Evolutionary conservation across 2,329 filamentous ascomycete genomes (phyloP).

Genomic region (Microdochium trichocladiopsis): DNA sequence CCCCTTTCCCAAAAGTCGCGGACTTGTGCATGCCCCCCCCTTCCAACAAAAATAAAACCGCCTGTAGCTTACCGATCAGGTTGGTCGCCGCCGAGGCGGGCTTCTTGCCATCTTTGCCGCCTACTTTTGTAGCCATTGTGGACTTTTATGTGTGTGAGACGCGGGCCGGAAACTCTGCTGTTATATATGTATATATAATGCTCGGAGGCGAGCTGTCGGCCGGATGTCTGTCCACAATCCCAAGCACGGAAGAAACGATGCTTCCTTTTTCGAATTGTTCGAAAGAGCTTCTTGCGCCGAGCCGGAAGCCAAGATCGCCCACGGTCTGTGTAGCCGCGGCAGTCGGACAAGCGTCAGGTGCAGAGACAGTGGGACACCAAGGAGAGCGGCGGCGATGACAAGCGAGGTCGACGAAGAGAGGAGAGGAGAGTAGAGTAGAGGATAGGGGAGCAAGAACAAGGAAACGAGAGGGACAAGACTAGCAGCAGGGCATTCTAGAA

Average conservation of each 20-base stretch:
- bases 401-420: not conserved
- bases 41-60: not conserved
- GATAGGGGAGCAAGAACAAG: too few relatives aligned
- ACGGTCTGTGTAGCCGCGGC: too few relatives aligned
- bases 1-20: not conserved
- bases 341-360: too few relatives aligned
- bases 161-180: not conserved
- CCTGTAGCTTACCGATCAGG: constrained; percentile 63
- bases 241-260: too few relatives aligned
- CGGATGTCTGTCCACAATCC: too few relatives aligned
- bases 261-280: too few relatives aligned
- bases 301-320: too few relatives aligned
- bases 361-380: not conserved
- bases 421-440: not conserved
- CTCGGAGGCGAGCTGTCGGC: constrained; percentile 1
- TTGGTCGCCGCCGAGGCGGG: constrained; percentile 83
- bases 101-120: constrained; percentile 53
- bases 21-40: not conserved
- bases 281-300: too few relatives aligned
- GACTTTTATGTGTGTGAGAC: not conserved
- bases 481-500: too few relatives aligned
- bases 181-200: not conserved
- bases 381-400: not conserved
- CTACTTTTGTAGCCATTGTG: constrained; percentile 33
- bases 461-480: too few relatives aligned